Evolutionary conservation across 2,329 filamentous ascomycete genomes (phyloP).

Genomic region (Aschersonia sp.): DNA sequence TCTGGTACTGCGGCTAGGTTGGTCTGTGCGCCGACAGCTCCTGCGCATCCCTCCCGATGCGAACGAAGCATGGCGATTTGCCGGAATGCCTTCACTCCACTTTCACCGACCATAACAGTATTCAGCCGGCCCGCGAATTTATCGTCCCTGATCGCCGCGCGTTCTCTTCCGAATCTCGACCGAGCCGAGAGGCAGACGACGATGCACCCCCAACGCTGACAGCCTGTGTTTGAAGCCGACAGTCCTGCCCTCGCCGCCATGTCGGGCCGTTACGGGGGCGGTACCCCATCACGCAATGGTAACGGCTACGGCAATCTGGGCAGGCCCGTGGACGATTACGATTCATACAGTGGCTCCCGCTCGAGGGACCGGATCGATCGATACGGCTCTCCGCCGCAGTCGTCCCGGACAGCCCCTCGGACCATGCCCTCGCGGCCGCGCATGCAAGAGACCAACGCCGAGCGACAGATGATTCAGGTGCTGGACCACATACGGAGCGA

Average conservation of each 20-base stretch:
- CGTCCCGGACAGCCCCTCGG: conserved; percentile 15
- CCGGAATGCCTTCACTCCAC: too few relatives aligned
- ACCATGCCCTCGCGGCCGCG: conserved; percentile 20
- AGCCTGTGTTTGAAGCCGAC: background rate
- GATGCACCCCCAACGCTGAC: conserved; percentile 5
- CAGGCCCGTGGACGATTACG: conserved; percentile 30
- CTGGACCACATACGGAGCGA: conserved; percentile 73
- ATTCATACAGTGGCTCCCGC: conserved; percentile 27
- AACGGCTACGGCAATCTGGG: conserved; percentile 29
- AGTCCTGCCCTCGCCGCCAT: conserved; percentile 18
- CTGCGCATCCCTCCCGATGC: too few relatives aligned
- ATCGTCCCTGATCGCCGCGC: too few relatives aligned
- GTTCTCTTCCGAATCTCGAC: too few relatives aligned
- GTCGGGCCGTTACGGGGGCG: conserved; percentile 34
- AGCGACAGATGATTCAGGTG: conserved; percentile 46
- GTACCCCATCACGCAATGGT: conserved; percentile 19
- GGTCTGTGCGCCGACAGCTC: too few relatives aligned
- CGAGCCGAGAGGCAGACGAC: conserved; percentile 1
- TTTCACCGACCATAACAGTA: too few relatives aligned
- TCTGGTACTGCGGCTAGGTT: too few relatives aligned
- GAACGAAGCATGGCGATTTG: too few relatives aligned
- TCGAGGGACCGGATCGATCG: conserved; percentile 27
- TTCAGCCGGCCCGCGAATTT: too few relatives aligned
- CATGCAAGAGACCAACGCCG: conserved; percentile 31
- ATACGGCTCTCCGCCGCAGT: conserved; percentile 22